Conservation (phyloP, 164 flowering plant species). For the Malania oleifera region DNA sequence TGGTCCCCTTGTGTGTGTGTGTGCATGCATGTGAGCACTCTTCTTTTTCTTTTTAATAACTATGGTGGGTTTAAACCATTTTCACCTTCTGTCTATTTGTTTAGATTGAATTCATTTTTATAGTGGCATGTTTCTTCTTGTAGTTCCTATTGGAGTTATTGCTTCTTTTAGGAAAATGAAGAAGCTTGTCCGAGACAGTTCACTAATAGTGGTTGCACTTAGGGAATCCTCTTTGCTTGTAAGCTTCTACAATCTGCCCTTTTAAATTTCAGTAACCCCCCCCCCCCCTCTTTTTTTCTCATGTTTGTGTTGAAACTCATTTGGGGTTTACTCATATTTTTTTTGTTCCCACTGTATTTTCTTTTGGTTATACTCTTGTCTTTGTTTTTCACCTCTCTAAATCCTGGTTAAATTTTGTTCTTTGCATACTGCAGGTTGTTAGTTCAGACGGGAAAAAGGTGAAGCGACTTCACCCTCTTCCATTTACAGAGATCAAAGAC, state of each 20-base stretch:
- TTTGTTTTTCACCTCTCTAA: neutral
- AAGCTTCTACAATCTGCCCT: constrained; percentile 16
- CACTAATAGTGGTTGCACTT: constrained; percentile 58
- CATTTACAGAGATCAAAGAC: constrained; percentile 38
- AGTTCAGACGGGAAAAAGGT: constrained; percentile 76
- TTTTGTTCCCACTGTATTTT: neutral
- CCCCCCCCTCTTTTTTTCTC: neutral
- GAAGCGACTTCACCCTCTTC: constrained; percentile 64
- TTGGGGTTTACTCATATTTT: neutral
- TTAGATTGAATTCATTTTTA: too few species aligned
- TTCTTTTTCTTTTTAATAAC: too few species aligned
- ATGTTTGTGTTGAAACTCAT: neutral
- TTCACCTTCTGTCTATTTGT: too few species aligned
- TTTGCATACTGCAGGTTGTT: constrained; percentile 42
- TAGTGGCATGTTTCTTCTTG: constrained; percentile 24
- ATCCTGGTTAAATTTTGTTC: neutral
- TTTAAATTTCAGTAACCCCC: neutral
- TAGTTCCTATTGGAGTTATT: constrained; percentile 73
- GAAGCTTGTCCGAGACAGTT: constrained; percentile 50
- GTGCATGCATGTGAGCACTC: too few species aligned
- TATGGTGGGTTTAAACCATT: too few species aligned
- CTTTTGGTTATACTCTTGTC: neutral
- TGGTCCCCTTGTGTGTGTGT: too few species aligned
- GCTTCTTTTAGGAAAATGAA: constrained; percentile 82
- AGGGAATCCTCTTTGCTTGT: constrained; percentile 71